phyloP scores from a whole-genome alignment of 192 early-diverging fungal species.

The Backusella parvicylindrica region DNA sequence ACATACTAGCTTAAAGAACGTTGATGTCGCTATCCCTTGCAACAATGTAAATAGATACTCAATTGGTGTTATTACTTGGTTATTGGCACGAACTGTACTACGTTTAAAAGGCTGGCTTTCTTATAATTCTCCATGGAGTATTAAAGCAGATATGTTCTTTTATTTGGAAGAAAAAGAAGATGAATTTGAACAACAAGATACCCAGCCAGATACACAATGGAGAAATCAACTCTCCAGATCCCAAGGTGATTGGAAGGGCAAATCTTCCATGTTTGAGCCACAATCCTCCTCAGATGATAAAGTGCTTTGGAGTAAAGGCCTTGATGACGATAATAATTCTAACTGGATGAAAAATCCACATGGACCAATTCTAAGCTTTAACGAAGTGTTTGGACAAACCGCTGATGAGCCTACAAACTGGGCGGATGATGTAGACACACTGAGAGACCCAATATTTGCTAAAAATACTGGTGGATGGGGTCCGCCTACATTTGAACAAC shows the following conservation, averaged over 20 bases:
- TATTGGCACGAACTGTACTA: not conserved
- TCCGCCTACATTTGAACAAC: not conserved
- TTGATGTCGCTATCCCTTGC: slow-evolving; percentile 5
- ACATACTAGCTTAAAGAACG: not conserved
- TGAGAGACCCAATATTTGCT: not conserved
- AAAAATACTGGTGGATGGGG: not conserved
- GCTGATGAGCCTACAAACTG: not conserved
- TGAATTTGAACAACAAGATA: not conserved
- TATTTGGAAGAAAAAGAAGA: not conserved
- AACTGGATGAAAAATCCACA: not conserved
- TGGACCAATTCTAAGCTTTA: not conserved
- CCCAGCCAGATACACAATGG: not conserved
- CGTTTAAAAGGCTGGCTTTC: not conserved
- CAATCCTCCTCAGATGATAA: not conserved
- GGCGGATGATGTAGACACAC: not conserved
- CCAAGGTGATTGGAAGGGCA: not conserved
- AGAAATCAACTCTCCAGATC: not conserved
- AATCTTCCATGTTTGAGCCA: not conserved
- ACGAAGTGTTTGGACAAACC: not conserved
- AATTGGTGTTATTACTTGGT: not conserved
- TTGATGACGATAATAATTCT: not conserved
- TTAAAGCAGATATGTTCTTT: not conserved
- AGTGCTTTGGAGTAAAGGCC: not conserved
- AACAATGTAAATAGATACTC: not conserved
- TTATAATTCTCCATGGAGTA: not conserved